Base-by-base conservation (phyloP, 169 alveolate genomes). In the Plasmodium blacklocki region DNA sequence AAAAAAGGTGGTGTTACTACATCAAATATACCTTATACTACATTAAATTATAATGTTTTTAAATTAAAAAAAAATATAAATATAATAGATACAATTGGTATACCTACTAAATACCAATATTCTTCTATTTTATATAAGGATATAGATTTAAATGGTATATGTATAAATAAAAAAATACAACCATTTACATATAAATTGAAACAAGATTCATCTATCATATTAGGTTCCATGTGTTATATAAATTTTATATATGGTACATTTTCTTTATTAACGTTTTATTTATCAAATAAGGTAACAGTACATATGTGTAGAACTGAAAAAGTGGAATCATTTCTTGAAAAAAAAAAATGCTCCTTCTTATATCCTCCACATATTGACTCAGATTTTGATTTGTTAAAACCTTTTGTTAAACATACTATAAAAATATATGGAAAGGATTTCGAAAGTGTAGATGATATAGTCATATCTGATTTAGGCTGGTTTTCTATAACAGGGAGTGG, bases 21-120 rank as follows among this genome's bases (percentile, higher is more conserved):
- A 50, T 96, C 98, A 2, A 94, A 95, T 15, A 85, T 95, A 4
- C 98, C 98, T 0, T 97, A 97, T 54, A 96, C 97, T 19, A 96
- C 98, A 6, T 83, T 96, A 90, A 94, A 94, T 78, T 93, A 93
- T 72, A 71, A 95, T 21, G 95, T 95, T 6, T 95, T 96, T 59
- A 95, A 96, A 12, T 93, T 96, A 54, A 95, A 95, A n/a, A 92
- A 91, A 49, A 96, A 96, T 32, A 92, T 94, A 76, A 94, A 94
- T 50, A 91, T 95, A 7, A 87, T 96, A 18, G 98, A 96, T 75
- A 96, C 97, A 0, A 95, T 97, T 2, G 98, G 98, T 15, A 93
- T 96, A 0, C 98, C 98, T 4, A 88, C 95, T 0, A 59, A 73
- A 43, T 56, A 91, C 62, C 97, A 96, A 66, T 92, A 93, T 49